Base-by-base conservation (phyloP, 2,329 filamentous ascomycete species). In the Pseudogymnoascus sp. region DNA sequence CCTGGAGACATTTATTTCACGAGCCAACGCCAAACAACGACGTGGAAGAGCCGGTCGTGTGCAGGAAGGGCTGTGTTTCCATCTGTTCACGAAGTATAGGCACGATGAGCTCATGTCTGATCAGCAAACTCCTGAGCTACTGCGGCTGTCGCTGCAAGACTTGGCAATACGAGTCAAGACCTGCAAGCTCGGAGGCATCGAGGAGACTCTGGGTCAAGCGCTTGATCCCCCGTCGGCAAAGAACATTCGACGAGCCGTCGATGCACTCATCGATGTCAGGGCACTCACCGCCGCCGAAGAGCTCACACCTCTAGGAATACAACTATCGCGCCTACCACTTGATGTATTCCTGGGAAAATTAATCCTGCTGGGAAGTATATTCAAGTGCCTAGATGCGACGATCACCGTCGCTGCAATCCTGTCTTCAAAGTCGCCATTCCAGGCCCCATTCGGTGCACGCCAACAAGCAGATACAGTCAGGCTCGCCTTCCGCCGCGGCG, bases 341-440 rank as follows among this genome's bases (percentile, higher is more conserved):
- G 94, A 99, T 71, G 93, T 97, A 9, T 96, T 96, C 73, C 80
- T 99, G 1, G 93, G 93, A 15, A 99, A 99, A 73, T 82, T 99
- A 37, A 90, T 97, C 52, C 80, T 99, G 4, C 82, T 96, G 36
- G 91, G 92, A 0, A 86, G 87, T 4, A 85, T 95, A 39, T 97
- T 97, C 77, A 88, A 88, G 70, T 97, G 93, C 70, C 81, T 97
- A 3, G 94, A 99, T 74, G 92, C 93, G 73, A 86, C 90, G 13
- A 83, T 97, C 60, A 97, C 92, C 1, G 89, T 95, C 62, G 94
- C 95, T 5, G 93, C 94, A 6, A 93, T 96, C 27, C 76, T 99
- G 0, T 96, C 92, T 1, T 95, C 92, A 29, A 99, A 97, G 72
- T 96, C 92, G 0, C 94, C 93, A 0, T 97, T 97, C 72, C 82